A percentile compares a stretch with the other conserved stretches of the same genome.
Evolutionary conservation across 148 eudicot species (phyloP).

Genomic region (Rhododendron ferrugineum): DNA sequence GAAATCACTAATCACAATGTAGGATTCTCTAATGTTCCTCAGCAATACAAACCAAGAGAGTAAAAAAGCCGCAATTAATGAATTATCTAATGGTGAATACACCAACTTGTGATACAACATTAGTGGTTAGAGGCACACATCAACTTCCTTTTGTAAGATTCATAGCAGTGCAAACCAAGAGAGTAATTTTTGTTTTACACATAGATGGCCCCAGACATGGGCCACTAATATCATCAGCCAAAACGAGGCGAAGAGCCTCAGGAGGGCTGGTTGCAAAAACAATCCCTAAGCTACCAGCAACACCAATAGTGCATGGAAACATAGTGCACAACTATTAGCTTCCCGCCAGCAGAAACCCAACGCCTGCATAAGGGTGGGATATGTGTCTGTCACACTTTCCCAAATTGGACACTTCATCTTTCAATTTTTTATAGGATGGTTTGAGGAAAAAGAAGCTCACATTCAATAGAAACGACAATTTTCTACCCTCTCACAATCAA

Average conservation of each 20-base stretch:
- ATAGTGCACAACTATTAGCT: background rate
- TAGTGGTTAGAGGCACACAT: background rate
- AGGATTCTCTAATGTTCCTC: background rate
- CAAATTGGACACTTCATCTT: background rate
- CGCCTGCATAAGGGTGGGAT: background rate
- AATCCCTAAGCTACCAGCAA: background rate
- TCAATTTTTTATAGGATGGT: background rate
- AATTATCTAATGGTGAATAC: background rate
- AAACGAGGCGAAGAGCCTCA: background rate
- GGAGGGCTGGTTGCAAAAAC: background rate
- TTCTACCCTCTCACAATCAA: background rate
- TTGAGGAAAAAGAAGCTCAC: background rate
- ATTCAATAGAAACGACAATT: background rate
- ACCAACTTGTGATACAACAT: background rate
- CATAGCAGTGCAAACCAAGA: background rate
- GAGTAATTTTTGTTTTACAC: background rate
- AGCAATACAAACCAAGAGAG: background rate
- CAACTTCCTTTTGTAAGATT: background rate
- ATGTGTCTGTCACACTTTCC: background rate
- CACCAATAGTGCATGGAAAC: background rate
- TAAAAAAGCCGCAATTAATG: too few species aligned
- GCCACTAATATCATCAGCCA: background rate
- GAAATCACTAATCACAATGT: background rate
- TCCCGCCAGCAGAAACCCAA: background rate
- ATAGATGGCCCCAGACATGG: background rate